A percentile compares a stretch with the other conserved stretches of the same genome.
These are phyloP conservation scores for Ophiobolus disseminans DNA, from an alignment of 2,329 filamentous ascomycete genomes.

Conservation along the genomic window DNA sequence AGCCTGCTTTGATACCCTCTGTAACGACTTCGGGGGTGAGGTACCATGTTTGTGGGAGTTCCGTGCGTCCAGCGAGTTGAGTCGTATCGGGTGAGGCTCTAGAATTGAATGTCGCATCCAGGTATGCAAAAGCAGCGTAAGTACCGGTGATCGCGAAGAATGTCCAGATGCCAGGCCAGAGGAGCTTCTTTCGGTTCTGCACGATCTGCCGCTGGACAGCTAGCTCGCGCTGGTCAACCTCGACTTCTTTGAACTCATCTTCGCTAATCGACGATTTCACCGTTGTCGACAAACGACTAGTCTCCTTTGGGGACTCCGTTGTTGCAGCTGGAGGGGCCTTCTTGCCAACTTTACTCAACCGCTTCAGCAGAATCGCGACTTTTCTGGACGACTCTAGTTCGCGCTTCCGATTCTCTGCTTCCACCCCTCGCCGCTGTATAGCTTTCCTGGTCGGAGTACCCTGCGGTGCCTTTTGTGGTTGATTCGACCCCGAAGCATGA, in stretches of 20 bases:
- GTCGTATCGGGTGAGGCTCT: neutral
- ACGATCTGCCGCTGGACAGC: slow-evolving; percentile 11
- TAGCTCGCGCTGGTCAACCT: slow-evolving; percentile 4
- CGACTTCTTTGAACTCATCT: neutral
- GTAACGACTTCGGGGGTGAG: slow-evolving; percentile 14
- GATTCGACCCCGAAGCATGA: too few species aligned
- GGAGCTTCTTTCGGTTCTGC: slow-evolving; percentile 11
- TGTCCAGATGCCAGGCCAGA: slow-evolving; percentile 23
- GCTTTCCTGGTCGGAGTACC: neutral
- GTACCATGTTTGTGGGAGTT: slow-evolving; percentile 18
- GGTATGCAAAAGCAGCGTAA: slow-evolving; percentile 14
- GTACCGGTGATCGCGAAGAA: slow-evolving; percentile 13
- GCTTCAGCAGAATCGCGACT: neutral
- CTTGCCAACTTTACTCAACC: slow-evolving; percentile 1
- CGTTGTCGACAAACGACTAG: too few species aligned
- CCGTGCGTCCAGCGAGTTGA: slow-evolving; percentile 5
- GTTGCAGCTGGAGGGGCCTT: neutral
- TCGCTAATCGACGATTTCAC: neutral
- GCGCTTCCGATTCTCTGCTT: neutral
- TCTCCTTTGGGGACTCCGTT: neutral
- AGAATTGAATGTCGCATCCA: slow-evolving; percentile 13
- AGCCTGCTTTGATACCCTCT: slow-evolving; percentile 17
- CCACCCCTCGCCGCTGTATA: neutral
- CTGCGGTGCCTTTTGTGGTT: too few species aligned
- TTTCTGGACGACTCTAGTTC: slow-evolving; percentile 2